phyloP scores from a whole-genome alignment of 1,139 yeast species.

The Geotrichum siamense region DNA sequence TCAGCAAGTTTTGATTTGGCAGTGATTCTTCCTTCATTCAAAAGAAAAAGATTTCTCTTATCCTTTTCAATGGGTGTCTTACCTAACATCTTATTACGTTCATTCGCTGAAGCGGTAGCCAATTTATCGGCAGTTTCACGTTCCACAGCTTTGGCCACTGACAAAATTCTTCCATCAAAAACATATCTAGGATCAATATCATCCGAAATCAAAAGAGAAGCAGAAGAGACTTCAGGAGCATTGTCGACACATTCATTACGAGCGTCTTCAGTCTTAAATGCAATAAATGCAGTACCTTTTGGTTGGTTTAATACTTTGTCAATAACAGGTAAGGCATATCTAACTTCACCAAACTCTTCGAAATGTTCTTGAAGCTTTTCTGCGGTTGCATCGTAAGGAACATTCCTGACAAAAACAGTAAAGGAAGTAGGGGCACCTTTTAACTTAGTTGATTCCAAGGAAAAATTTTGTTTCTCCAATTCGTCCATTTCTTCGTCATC shows the following conservation, averaged over 20 bases:
- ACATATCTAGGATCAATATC: conserved; percentile 86
- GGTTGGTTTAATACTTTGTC: conserved; percentile 83
- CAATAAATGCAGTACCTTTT: conserved; percentile 92
- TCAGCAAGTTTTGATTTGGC: conserved; percentile 73
- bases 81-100: conserved; percentile 71
- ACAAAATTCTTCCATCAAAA: conserved; percentile 83
- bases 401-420: conserved; percentile 72
- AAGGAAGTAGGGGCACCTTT: conserved; percentile 23
- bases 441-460: conserved; percentile 6
- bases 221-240: conserved; percentile 72
- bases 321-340: conserved; percentile 87
- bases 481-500: conserved; percentile 28
- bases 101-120: conserved; percentile 64
- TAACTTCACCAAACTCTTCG: conserved; percentile 73
- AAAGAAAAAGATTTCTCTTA: conserved; percentile 71
- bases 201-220: conserved; percentile 82
- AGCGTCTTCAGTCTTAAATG: conserved; percentile 57
- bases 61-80: conserved; percentile 76
- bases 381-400: conserved; percentile 89
- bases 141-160: conserved; percentile 78
- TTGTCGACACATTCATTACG: conserved; percentile 61
- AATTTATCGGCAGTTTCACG: conserved; percentile 75
- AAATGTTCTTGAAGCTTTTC: conserved; percentile 76
- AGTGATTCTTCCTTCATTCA: conserved; percentile 91
- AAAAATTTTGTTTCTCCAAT: conserved; percentile 28